A percentile compares a stretch with the other conserved stretches of the same genome.
phyloP scores from a whole-genome alignment of 75 land plant species.

The Pinus taeda region DNA sequence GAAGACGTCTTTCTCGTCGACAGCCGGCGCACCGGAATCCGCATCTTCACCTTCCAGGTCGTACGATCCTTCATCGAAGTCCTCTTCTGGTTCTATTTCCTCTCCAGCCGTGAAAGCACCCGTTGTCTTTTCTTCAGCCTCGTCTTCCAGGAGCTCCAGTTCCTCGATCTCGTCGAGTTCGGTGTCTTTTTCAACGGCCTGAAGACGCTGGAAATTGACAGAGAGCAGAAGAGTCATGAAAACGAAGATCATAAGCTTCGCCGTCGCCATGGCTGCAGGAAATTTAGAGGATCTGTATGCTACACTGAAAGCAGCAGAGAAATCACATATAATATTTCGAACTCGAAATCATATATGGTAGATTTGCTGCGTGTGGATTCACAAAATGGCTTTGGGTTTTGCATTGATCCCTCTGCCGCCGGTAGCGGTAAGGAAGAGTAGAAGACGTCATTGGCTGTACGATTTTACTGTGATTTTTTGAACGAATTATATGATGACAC shows the following conservation, averaged over 20 bases:
- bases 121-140: slow-evolving; percentile 10
- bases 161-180: slow-evolving; percentile 16
- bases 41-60: slow-evolving; percentile 14
- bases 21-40: slow-evolving; percentile 4
- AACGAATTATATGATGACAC: background rate
- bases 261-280: background rate
- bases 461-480: background rate
- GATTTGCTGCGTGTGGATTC: background rate
- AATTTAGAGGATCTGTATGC: background rate
- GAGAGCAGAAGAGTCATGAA: background rate
- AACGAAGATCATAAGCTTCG: background rate
- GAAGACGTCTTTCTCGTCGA: slow-evolving; percentile 87
- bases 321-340: background rate
- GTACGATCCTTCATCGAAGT: slow-evolving; percentile 17
- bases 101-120: background rate
- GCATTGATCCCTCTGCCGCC: background rate
- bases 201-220: slow-evolving; percentile 1
- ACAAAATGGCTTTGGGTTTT: background rate
- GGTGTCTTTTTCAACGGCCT: background rate
- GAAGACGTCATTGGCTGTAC: background rate
- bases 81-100: slow-evolving; percentile 14
- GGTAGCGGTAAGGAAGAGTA: background rate
- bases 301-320: background rate
- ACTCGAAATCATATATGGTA: background rate
- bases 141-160: slow-evolving; percentile 26